A percentile compares a stretch with the other conserved stretches of the same genome.
phyloP scores from a whole-genome alignment of 1,284 basidiomycete species.

The Sutorius eximius region DNA sequence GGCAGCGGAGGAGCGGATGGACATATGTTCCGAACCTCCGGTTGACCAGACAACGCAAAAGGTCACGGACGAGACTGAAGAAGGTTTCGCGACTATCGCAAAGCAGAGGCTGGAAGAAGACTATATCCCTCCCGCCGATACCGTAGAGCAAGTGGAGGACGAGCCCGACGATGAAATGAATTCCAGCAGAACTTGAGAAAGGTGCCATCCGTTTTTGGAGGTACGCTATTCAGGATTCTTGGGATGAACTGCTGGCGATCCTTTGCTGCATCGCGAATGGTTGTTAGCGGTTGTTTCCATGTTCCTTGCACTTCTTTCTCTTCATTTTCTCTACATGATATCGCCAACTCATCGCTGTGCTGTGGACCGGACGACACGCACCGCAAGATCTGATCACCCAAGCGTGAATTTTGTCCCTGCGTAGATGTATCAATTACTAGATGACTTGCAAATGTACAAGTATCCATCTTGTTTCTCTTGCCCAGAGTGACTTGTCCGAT shows the following conservation, averaged over 20 bases:
- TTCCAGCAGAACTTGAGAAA: constrained; percentile 11
- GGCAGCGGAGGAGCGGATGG: constrained; percentile 17
- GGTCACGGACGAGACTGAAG: constrained; percentile 34
- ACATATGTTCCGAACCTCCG: constrained; percentile 17
- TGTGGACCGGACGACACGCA: neutral
- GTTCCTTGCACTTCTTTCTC: constrained; percentile 47
- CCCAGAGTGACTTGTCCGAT: neutral
- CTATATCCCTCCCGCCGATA: constrained; percentile 10
- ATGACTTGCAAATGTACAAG: neutral
- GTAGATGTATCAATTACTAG: neutral
- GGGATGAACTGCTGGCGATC: constrained; percentile 38
- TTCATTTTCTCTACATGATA: constrained; percentile 7
- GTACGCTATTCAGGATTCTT: constrained; percentile 22
- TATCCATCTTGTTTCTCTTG: neutral
- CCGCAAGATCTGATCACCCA: neutral
- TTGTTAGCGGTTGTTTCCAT: constrained; percentile 37
- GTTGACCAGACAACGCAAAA: constrained; percentile 20
- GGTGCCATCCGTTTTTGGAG: constrained; percentile 3
- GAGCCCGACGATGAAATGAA: constrained; percentile 23
- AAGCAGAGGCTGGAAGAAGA: constrained; percentile 33
- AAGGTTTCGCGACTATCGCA: constrained; percentile 35
- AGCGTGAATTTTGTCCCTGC: neutral
- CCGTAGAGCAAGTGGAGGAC: constrained; percentile 24
- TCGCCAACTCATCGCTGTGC: constrained; percentile 11
- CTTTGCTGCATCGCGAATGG: constrained; percentile 33